A percentile compares a stretch with the other conserved stretches of the same genome.
These are phyloP conservation scores for Bimuria novae-zelandiae DNA, from an alignment of 2,329 filamentous ascomycete species.

Conservation along the genomic window DNA sequence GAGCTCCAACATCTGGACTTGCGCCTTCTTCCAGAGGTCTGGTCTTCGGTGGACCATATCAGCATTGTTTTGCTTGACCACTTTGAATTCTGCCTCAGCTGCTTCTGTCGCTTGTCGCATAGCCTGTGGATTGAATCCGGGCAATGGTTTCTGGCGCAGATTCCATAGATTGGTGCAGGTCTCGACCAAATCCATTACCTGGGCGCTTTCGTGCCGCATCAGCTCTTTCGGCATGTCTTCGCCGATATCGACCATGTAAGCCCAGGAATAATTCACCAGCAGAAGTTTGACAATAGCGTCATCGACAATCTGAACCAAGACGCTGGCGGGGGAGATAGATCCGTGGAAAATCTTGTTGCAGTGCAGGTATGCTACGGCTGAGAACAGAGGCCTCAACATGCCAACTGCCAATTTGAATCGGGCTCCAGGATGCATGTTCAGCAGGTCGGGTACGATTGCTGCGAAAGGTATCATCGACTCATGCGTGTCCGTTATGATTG, in stretches of 20 bases:
- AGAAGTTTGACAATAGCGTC: constrained; percentile 10
- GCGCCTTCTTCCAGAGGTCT: neutral
- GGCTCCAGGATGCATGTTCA: constrained; percentile 14
- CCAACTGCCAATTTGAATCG: constrained; percentile 19
- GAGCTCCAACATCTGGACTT: neutral
- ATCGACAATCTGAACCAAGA: constrained; percentile 16
- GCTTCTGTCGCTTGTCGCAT: neutral
- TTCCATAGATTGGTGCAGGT: constrained; percentile 26
- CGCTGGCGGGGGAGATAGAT: constrained; percentile 12
- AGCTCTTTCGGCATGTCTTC: constrained; percentile 8
- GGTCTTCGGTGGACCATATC: neutral
- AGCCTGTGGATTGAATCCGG: constrained; percentile 7
- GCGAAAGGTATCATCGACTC: constrained; percentile 17
- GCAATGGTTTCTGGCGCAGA: constrained; percentile 16
- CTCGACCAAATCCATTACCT: constrained; percentile 20
- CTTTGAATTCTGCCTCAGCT: neutral
- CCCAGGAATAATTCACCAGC: constrained; percentile 20
- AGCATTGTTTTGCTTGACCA: neutral
- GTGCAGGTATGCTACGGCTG: constrained; percentile 21
- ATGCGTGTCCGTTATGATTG: constrained; percentile 21
- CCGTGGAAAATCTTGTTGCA: constrained; percentile 20
- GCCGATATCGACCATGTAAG: constrained; percentile 1
- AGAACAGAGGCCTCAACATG: constrained; percentile 20
- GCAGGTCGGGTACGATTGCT: constrained; percentile 8
- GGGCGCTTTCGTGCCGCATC: constrained; percentile 14